Conservation (phyloP, 2,329 filamentous ascomycete species). For the Arthrobotrys musiformis region DNA sequence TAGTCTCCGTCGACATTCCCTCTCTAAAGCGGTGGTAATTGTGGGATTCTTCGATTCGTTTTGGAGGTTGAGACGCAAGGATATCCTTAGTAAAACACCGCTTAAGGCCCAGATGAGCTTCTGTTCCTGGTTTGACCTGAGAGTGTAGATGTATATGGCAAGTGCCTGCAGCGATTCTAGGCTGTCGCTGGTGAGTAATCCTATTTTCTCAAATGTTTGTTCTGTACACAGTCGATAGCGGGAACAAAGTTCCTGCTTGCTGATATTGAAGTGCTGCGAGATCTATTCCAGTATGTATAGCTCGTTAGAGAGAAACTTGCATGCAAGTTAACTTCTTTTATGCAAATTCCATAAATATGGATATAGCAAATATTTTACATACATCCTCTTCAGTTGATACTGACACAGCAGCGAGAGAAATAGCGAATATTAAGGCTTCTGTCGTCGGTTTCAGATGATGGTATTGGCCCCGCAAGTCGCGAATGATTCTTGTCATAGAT, state of each 20-base stretch:
- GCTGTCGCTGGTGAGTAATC: constrained; percentile 69
- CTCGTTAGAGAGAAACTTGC: constrained; percentile 28
- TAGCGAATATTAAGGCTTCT: constrained; percentile 69
- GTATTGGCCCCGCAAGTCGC: constrained; percentile 62
- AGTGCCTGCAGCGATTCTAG: constrained; percentile 69
- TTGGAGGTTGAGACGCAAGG: constrained; percentile 71
- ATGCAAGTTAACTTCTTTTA: no score
- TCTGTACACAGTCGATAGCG: constrained; percentile 69
- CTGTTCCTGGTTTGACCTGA: constrained; percentile 66
- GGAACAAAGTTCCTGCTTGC: constrained; percentile 64
- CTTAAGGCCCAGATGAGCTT: constrained; percentile 69
- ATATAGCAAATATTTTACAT: constrained; percentile 18
- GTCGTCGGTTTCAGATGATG: constrained; percentile 59
- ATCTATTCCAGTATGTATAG: constrained; percentile 61
- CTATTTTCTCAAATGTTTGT: constrained; percentile 68
- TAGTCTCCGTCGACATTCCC: constrained; percentile 70
- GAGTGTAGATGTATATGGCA: constrained; percentile 68
- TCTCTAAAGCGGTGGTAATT: constrained; percentile 69
- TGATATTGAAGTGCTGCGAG: constrained; percentile 62
- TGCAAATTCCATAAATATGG: no score
- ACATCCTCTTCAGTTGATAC: constrained; percentile 61
- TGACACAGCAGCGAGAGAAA: constrained; percentile 69
- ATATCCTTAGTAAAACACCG: constrained; percentile 70
- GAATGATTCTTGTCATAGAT: constrained; percentile 60
- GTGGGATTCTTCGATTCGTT: constrained; percentile 69